Conservation (phyloP, 2,329 filamentous ascomycete species). For the Ceratocystis alfenasii region DNA sequence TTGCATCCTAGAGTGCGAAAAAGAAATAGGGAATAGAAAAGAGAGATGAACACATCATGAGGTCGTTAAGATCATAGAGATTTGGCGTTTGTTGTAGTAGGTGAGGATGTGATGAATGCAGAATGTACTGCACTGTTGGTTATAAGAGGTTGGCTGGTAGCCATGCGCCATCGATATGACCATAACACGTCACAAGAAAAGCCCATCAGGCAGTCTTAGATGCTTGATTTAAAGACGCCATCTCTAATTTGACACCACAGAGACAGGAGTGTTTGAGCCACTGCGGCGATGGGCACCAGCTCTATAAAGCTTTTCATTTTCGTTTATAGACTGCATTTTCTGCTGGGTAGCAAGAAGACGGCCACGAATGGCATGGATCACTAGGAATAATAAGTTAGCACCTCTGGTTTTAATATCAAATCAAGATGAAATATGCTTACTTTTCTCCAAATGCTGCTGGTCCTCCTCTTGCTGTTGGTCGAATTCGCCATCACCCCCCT, state of each 20-base stretch:
- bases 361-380: constrained; percentile 13
- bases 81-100: background rate
- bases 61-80: constrained; percentile 5
- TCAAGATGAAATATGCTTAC: constrained; percentile 38
- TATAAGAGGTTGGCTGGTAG: background rate
- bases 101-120: background rate
- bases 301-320: constrained; percentile 13
- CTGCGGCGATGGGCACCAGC: constrained; percentile 17
- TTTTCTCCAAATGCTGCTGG: constrained; percentile 58
- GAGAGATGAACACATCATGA: constrained; percentile 12
- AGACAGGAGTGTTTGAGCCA: constrained; percentile 20
- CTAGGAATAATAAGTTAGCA: background rate
- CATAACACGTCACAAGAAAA: background rate
- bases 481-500: constrained; percentile 26
- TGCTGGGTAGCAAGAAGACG: constrained; percentile 13
- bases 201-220: background rate
- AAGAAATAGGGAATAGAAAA: constrained; percentile 6
- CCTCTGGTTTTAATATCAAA: too few species aligned
- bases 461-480: constrained; percentile 48
- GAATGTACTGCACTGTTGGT: background rate
- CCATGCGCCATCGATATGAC: background rate
- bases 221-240: background rate
- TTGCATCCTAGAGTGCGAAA: constrained; percentile 10
- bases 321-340: constrained; percentile 15
- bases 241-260: constrained; percentile 17